Percentiles rank a stretch among this genome's conserved stretches.
Evolutionary conservation across 2,329 filamentous ascomycete genomes (phyloP).

Genomic region (Pseudogymnoascus verrucosus): DNA sequence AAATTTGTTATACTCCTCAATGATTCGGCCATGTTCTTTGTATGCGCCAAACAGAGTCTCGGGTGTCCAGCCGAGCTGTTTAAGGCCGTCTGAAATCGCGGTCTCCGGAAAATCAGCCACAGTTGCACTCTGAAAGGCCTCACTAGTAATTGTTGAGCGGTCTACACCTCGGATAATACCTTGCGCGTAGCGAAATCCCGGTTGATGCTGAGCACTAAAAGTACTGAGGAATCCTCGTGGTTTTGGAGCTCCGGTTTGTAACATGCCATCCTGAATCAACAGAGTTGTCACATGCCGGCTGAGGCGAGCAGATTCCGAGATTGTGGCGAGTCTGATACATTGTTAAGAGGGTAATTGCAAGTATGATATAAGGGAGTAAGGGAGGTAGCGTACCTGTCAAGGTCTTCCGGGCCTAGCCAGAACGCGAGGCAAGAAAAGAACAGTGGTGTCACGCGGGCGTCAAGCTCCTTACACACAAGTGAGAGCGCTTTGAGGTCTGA

Average conservation of each 20-base stretch:
- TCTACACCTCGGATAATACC: background rate
- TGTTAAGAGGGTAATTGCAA: background rate
- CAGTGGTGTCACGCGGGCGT: background rate
- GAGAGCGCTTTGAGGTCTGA: background rate
- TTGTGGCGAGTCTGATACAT: background rate
- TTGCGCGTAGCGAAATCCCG: no score
- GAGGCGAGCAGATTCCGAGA: background rate
- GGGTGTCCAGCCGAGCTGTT: background rate
- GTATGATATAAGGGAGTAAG: background rate
- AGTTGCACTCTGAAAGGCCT: background rate
- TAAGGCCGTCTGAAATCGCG: background rate
- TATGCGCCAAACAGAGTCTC: background rate
- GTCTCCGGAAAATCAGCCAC: background rate
- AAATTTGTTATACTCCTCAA: background rate
- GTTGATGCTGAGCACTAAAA: background rate
- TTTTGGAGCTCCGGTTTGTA: background rate
- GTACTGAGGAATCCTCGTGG: background rate
- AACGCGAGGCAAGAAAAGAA: background rate
- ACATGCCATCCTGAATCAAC: background rate
- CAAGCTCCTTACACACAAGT: background rate
- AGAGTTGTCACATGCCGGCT: background rate
- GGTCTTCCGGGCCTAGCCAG: background rate
- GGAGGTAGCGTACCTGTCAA: background rate
- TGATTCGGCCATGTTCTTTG: background rate
- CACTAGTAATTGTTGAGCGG: background rate